Evolutionary conservation across 345 rosid genomes (phyloP).

Genomic region (Clarkia xantiana): DNA sequence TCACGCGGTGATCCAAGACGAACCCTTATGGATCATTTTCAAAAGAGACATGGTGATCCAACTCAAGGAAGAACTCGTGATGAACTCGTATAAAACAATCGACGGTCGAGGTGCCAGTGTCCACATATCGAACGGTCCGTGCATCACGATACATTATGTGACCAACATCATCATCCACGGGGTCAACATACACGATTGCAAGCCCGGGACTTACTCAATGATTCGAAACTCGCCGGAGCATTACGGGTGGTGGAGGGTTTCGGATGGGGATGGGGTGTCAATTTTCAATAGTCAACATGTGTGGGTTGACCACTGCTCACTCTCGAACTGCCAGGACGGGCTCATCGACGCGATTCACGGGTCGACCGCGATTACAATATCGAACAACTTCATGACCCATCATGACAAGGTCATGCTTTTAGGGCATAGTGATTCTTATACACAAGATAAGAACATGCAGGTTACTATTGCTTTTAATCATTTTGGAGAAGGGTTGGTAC

Average conservation of each 20-base stretch:
- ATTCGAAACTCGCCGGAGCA: constrained; percentile 46
- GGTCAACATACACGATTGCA: constrained; percentile 61
- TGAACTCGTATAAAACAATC: constrained; percentile 60
- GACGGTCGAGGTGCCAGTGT: constrained; percentile 77
- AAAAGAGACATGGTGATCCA: constrained; percentile 59
- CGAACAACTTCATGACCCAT: constrained; percentile 70
- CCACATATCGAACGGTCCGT: constrained; percentile 61
- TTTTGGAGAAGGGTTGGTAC: constrained; percentile 77
- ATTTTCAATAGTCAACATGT: constrained; percentile 39
- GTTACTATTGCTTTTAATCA: constrained; percentile 76
- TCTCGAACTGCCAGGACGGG: constrained; percentile 65
- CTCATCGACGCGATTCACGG: constrained; percentile 68
- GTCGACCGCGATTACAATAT: constrained; percentile 67
- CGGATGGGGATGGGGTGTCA: constrained; percentile 60
- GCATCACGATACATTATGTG: constrained; percentile 48
- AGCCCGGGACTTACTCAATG: constrained; percentile 24
- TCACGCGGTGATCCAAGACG: constrained; percentile 57
- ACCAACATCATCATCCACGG: constrained; percentile 67
- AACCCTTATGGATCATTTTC: constrained; percentile 70
- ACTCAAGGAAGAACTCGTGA: constrained; percentile 43
- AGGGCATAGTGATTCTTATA: constrained; percentile 56
- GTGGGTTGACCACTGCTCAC: constrained; percentile 69
- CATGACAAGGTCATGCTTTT: constrained; percentile 77
- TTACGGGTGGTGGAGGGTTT: constrained; percentile 35
- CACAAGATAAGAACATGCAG: constrained; percentile 60